Base-by-base conservation (phyloP, 2,329 filamentous ascomycete genomes). In the Sporothrix globosa region DNA sequence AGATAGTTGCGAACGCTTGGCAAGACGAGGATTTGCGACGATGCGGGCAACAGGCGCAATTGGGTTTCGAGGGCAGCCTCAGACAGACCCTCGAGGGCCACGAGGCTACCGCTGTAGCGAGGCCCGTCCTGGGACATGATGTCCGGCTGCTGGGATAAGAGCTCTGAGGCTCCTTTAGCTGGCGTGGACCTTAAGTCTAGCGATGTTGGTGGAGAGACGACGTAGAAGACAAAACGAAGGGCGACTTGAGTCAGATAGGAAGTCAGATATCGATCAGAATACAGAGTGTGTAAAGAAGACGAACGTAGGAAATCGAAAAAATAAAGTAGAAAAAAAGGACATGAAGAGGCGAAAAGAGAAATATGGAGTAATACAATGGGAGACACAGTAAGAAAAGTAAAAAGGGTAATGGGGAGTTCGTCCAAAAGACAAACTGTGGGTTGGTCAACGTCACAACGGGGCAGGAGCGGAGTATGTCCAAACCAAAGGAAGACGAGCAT, bases 11-110 rank as follows among this genome's bases (percentile, higher is more conserved):
- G 78, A n/a, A 88, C 73, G 44, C 79, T 78, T 0, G 88, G 87
- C 1, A 90, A 79, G 48, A 89, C 82, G 30, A 89, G 77, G 50
- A 90, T 84, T 70, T 88, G 85, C 0, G 84, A 78, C 1, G 87
- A 90, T 3, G 82, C 82, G 10, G 88, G 88, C 13, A 90, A 82
- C 3, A 90, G 81, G 61, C 84, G 84, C 52, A 90, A 79, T 74
- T 90, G 88, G 3, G 86, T 88, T 30, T 85, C 83, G 41, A 90
- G 81, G 41, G 82, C 79, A 60, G 88, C 84, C 30, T 78, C 75
- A 44, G 86, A 81, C 10, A 73, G 53, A 6, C 88, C 88, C 75
- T 90, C 88, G 70, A 90, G 83, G 72, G 87, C 86, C 68, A 90
- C 82, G 68, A 90, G 78, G 75, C 82, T 85, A 61, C 87, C 87